A percentile compares a stretch with the other conserved stretches of the same genome.
These are phyloP conservation scores for Fusarium buharicum DNA, from an alignment of 2,329 filamentous ascomycete genomes.

Conservation along the genomic window DNA sequence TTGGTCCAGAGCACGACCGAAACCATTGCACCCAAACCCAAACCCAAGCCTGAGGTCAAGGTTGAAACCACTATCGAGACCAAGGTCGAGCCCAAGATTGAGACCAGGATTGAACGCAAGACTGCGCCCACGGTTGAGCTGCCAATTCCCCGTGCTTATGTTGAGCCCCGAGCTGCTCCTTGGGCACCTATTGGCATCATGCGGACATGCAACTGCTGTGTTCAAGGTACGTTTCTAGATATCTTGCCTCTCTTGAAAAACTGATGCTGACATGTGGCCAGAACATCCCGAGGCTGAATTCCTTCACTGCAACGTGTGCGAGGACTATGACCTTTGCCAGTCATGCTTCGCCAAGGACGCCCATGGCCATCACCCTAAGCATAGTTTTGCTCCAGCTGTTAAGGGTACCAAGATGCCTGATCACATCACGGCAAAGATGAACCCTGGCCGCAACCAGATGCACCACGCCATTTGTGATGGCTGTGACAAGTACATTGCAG, in stretches of 20 bases:
- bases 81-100: conserved; percentile 38
- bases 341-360: conserved; percentile 77
- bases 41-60: conserved; percentile 41
- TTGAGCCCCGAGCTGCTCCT: conserved; percentile 34
- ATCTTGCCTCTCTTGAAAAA: neutral
- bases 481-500: conserved; percentile 87
- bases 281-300: conserved; percentile 82
- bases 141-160: conserved; percentile 29
- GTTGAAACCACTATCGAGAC: conserved; percentile 35
- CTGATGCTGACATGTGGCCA: conserved; percentile 42
- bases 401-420: conserved; percentile 69
- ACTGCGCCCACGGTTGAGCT: conserved; percentile 19
- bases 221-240: conserved; percentile 52
- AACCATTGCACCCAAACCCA: conserved; percentile 73
- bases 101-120: conserved; percentile 23
- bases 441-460: conserved; percentile 79
- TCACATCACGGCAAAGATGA: conserved; percentile 73
- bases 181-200: conserved; percentile 49
- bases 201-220: conserved; percentile 76
- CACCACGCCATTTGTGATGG: conserved; percentile 95
- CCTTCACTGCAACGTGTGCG: conserved; percentile 84
- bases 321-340: conserved; percentile 93
- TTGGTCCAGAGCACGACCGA: conserved; percentile 89
- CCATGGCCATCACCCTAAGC: conserved; percentile 92
- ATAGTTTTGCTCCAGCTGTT: conserved; percentile 78